Percentiles rank a stretch among this genome's conserved stretches.
These are phyloP conservation scores for Fomitopsis pulvina DNA, from an alignment of 768 basidiomycete species.

Conservation along the genomic window DNA sequence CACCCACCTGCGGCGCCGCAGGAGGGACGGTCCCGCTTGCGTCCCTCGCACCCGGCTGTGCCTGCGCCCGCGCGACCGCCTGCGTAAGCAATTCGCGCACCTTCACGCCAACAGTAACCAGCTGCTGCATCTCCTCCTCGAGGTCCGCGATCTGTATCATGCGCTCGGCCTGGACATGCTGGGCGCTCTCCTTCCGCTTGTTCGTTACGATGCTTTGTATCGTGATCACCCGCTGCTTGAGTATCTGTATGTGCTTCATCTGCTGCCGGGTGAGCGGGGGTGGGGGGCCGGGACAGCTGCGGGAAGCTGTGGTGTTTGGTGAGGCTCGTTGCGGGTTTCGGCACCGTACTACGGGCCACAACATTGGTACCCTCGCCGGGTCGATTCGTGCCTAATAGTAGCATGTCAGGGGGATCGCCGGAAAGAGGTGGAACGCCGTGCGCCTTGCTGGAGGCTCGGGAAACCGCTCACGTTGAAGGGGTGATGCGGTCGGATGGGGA, in stretches of 20 bases:
- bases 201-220: background rate
- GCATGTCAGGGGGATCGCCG: background rate
- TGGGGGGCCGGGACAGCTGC: slow-evolving; percentile 1
- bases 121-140: background rate
- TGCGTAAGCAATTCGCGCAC: no score
- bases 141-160: background rate
- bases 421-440: slow-evolving; percentile 3
- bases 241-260: background rate
- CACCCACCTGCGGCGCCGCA: no score
- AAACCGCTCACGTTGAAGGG: slow-evolving; percentile 43
- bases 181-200: background rate
- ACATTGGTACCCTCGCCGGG: slow-evolving; percentile 3
- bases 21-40: no score
- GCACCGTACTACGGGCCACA: slow-evolving; percentile 7
- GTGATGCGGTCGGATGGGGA: slow-evolving; percentile 41
- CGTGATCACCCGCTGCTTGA: background rate
- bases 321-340: slow-evolving; percentile 4
- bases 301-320: slow-evolving; percentile 5
- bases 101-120: no score
- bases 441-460: slow-evolving; percentile 30
- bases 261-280: no score
- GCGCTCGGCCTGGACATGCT: background rate
- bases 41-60: no score
- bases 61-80: background rate
- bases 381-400: slow-evolving; percentile 11